These are phyloP conservation scores for Leccinum longicurvipes DNA, from an alignment of 768 basidiomycete species.

Conservation along the genomic window DNA sequence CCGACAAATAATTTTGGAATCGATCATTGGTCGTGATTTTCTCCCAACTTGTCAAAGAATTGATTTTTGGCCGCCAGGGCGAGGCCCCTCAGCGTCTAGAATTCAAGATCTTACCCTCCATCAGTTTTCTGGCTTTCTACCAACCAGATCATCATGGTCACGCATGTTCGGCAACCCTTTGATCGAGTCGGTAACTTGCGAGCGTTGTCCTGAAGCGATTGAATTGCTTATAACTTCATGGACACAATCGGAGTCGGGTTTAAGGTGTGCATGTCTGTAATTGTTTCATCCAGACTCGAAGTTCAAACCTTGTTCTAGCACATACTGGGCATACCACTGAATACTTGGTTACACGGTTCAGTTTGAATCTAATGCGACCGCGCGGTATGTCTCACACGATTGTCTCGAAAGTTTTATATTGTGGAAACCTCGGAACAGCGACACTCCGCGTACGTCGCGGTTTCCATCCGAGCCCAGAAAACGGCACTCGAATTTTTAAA, in stretches of 20 bases:
- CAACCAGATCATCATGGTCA: too few relatives aligned
- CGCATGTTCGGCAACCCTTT: slow-evolving; percentile 9
- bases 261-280: slow-evolving; percentile 21
- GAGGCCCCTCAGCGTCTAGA: background rate
- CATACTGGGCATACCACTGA: background rate
- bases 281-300: slow-evolving; percentile 5
- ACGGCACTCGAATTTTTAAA: background rate
- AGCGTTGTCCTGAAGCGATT: slow-evolving; percentile 21
- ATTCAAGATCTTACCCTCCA: background rate
- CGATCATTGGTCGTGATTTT: background rate
- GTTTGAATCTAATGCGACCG: slow-evolving; percentile 1
- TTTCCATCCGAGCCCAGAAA: slow-evolving; percentile 14
- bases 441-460: slow-evolving; percentile 10
- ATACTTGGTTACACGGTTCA: background rate
- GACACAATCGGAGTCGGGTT: slow-evolving; percentile 18
- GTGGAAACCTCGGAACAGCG: background rate
- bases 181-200: slow-evolving; percentile 10
- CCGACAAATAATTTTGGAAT: slow-evolving; percentile 3
- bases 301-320: slow-evolving; percentile 23
- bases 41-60: background rate
- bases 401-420: background rate
- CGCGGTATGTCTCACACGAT: slow-evolving; percentile 11
- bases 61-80: background rate
- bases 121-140: background rate
- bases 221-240: slow-evolving; percentile 23